Evolutionary conservation across 352 stramenopile genomes (phyloP), one percentile per base, ranked within the genome.

Genomic region (Pythium dissimile): DNA sequence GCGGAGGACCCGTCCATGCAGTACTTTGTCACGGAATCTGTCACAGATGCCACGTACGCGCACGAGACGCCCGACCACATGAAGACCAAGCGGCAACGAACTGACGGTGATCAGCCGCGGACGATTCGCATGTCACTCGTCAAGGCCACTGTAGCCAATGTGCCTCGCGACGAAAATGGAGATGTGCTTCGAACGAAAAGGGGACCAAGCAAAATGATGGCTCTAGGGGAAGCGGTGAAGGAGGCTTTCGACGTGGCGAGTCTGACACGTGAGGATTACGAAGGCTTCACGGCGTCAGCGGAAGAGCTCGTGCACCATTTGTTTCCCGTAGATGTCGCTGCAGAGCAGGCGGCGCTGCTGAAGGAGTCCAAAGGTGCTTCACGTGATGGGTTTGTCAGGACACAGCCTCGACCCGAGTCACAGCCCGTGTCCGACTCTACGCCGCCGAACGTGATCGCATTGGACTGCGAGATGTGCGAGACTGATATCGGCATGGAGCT

Each of bases 401-500:
- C 80, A 7, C 52, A 62, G 26, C 59, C 69, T n/a, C 69, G 74
- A 20, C 54, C 71, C 1, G 47, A 31, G 18, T 55, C 71, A 6
- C n/a, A n/a, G n/a, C n/a, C n/a, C n/a, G 52, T 64, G 43, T 48
- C 35, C 10, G 48, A 37, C 16, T 23, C 50, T 13, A n/a, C 32
- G 12, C 18, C 18, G 18, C n/a, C 54, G 1, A 68, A 72, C 28
- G 71, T 92, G 37, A 84, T 86, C 51, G 86, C 82, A n/a, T 43
- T 96, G 38, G 87, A 96, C 51, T 96, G 87, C 61, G 87, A 96
- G 54, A 96, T 96, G 87, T 94, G 86, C 48, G 80, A 94, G 64
- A 96, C 87, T 2, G 85, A 89, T 42, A 65, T 93, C 27, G 87
- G 87, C 23, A 83, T 84, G 67, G 84, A 93, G 58, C 67, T 95